Conservation (phyloP, 768 basidiomycete species). For the Psilocybe azurescens region DNA sequence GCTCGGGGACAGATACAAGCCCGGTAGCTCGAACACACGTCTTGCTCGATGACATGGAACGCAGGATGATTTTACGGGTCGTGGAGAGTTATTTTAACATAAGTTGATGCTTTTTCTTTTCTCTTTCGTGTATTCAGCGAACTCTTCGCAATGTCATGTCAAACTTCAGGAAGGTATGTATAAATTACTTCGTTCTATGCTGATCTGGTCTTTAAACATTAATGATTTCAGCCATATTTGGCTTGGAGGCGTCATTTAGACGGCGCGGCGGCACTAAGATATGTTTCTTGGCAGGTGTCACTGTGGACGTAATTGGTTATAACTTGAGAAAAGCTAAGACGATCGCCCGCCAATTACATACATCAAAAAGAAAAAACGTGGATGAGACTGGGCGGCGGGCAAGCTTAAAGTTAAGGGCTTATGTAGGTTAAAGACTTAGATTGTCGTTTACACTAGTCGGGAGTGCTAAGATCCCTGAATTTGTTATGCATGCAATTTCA, state of each 20-base stretch:
- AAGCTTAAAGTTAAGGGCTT: background rate
- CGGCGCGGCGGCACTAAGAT: background rate
- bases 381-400: background rate
- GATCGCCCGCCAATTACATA: background rate
- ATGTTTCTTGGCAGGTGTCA: background rate
- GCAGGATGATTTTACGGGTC: conserved; percentile 18
- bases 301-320: background rate
- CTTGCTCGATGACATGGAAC: conserved; percentile 14
- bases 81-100: conserved; percentile 18
- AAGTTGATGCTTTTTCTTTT: background rate
- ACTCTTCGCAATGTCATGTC: no score
- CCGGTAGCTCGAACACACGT: conserved; percentile 1
- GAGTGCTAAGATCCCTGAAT: background rate
- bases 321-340: background rate
- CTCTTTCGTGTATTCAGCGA: no score
- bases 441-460: background rate
- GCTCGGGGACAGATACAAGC: background rate
- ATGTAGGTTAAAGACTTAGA: background rate
- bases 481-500: background rate
- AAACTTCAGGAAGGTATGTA: background rate
- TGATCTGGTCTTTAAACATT: background rate
- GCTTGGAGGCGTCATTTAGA: background rate
- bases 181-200: background rate
- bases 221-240: background rate
- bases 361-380: background rate